Evolutionary conservation across 2,329 filamentous ascomycete species (phyloP).

Genomic region (Podosphaera fusca): DNA sequence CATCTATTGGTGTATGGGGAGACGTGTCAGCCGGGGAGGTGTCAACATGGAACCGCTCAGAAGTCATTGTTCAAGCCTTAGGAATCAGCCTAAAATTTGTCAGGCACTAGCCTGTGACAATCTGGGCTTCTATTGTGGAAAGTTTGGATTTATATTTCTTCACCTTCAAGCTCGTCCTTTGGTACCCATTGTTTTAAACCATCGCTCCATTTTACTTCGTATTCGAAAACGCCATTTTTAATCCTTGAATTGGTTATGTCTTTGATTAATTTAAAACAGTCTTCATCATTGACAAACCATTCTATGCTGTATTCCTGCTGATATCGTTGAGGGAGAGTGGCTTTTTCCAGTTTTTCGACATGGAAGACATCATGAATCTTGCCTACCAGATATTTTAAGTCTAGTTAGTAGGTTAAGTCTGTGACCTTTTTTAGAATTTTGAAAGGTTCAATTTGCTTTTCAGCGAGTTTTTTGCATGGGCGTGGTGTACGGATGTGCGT

Average conservation of each 20-base stretch:
- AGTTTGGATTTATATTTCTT: background rate
- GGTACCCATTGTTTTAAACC: background rate
- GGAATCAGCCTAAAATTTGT: too few relatives aligned
- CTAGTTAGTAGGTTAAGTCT: too few relatives aligned
- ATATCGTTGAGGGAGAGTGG: background rate
- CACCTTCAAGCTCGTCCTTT: background rate
- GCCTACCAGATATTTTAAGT: too few relatives aligned
- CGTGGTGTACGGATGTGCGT: background rate
- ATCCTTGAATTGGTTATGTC: background rate
- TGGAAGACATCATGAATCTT: too few relatives aligned
- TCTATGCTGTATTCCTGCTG: background rate
- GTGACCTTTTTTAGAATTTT: background rate
- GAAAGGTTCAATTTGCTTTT: background rate
- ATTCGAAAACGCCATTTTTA: background rate
- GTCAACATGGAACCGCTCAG: too few relatives aligned
- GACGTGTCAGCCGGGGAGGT: too few relatives aligned
- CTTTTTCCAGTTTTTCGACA: background rate
- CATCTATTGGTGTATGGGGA: too few relatives aligned
- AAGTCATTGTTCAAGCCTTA: too few relatives aligned
- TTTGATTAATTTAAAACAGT: background rate
- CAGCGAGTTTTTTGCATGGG: background rate
- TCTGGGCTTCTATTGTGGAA: too few relatives aligned
- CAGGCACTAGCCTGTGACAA: too few relatives aligned
- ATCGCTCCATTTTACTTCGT: background rate
- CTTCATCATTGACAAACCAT: background rate